Base-by-base conservation (phyloP, 768 basidiomycete genomes). In the Collybia sordida region DNA sequence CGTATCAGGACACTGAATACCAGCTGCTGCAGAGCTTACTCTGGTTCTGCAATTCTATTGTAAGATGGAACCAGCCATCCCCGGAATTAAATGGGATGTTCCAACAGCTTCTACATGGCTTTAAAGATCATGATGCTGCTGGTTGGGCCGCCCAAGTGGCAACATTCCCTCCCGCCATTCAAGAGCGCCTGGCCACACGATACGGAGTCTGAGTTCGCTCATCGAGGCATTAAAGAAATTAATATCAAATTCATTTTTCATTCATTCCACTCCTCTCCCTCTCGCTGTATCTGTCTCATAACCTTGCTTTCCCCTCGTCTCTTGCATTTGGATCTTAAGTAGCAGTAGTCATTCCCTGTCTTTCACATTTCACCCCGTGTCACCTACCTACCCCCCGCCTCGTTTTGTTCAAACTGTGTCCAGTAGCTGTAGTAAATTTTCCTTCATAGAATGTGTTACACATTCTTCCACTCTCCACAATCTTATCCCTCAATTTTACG, bases 11-110 rank as follows among this genome's bases (percentile, higher is more conserved):
- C 63, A 11, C 50, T 54, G 37, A 49, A 36, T 43, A 31, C 35
- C 9, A 23, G 9, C 31, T 42, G 44, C 18, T 47, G 11, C 66
- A 98, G 96, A 90, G 90, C 60, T 75, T 98, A 55, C 70, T 96
- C 47, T 98, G 90, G 89, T 98, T 99, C 83, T 96, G 96, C 69
- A 98, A 98, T 65, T 93, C 97, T 15, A 90, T 98, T 54, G 90
- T 95, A 45, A 81, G 94, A 53, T 99, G 97, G 97, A 90, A 86
- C 49, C 83, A 83, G 50, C 97, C 97, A 0, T 97, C 95, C 1
- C 76, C 83, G 9, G 92, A 96, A 69, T 80, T 99, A 50, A 93
- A 97, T 65, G 75, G 75, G 42, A 98, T 97, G 93, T 99, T 99
- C 83, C 82, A 85, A 64, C 82, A 88, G 69, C 79, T 99, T 42